phyloP scores from a whole-genome alignment of 2,329 filamentous ascomycete genomes.

The Phaeoacremonium minimum region DNA sequence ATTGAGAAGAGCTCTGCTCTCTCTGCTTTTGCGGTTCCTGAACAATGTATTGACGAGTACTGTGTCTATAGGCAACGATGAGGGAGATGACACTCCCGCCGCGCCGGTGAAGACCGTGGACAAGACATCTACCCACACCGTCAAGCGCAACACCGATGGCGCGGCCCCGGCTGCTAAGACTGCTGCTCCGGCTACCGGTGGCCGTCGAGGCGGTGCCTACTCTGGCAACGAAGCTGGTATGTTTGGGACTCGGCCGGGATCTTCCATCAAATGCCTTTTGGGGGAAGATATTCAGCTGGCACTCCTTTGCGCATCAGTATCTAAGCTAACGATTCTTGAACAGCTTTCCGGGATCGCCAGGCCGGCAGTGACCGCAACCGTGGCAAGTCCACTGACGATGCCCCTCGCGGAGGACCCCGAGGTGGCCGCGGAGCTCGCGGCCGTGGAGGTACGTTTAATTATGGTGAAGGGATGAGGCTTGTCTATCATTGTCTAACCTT shows the following conservation, averaged over 20 bases:
- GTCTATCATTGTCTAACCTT: too few relatives aligned
- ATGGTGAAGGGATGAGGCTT: too few relatives aligned
- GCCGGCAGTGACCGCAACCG: conserved; percentile 82
- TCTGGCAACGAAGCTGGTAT: conserved; percentile 84
- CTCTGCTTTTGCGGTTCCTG: too few relatives aligned
- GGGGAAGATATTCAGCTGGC: not conserved
- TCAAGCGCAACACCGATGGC: conserved; percentile 82
- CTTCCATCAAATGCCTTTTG: not conserved
- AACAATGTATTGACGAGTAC: conserved; percentile 17
- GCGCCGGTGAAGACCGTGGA: conserved; percentile 86
- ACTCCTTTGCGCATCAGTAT: conserved; percentile 8
- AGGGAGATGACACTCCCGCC: conserved; percentile 67
- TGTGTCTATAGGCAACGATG: conserved; percentile 50
- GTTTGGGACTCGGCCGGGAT: too few relatives aligned
- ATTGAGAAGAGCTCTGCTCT: conserved; percentile 13
- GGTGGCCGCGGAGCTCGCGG: conserved; percentile 61
- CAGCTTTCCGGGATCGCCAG: conserved; percentile 86
- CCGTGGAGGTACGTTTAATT: conserved; percentile 51
- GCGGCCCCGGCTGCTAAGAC: conserved; percentile 55
- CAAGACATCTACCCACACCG: conserved; percentile 69
- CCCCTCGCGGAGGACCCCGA: conserved; percentile 47
- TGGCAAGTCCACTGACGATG: conserved; percentile 70
- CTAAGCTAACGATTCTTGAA: conserved; percentile 9
- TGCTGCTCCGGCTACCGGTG: conserved; percentile 31
- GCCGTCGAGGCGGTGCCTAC: conserved; percentile 54